Conservation (phyloP, 768 basidiomycete species). For the Lentinula guzmanii region DNA sequence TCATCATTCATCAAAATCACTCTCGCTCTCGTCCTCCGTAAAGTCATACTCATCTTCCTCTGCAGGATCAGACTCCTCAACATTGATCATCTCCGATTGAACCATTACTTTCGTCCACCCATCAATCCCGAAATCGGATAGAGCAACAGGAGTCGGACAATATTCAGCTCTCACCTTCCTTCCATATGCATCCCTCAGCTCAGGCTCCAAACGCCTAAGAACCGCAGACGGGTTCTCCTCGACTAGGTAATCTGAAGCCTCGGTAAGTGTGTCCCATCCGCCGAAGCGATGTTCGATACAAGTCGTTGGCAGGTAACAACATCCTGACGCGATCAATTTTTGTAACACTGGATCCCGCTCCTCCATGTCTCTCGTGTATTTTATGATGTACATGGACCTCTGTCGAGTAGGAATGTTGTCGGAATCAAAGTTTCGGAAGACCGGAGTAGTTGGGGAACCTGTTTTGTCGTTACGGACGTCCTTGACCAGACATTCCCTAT, state of each 20-base stretch:
- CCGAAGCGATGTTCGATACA: not conserved
- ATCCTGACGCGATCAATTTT: not conserved
- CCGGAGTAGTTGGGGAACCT: not conserved
- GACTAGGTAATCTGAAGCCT: not conserved
- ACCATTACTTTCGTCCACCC: conserved; percentile 1
- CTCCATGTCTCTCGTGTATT: conserved; percentile 4
- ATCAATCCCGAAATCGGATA: not conserved
- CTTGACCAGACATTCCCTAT: not conserved
- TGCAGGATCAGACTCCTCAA: not conserved
- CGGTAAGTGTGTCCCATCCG: not conserved
- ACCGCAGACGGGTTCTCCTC: conserved; percentile 1
- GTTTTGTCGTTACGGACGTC: not conserved
- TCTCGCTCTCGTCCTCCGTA: not conserved
- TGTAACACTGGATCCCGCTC: not conserved
- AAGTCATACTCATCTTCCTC: not conserved
- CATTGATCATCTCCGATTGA: conserved; percentile 2
- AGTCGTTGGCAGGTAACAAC: not conserved
- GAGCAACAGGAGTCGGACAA: not conserved
- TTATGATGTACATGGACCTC: conserved; percentile 4
- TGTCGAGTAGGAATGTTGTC: not conserved
- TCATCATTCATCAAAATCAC: not conserved
- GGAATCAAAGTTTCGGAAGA: not conserved
- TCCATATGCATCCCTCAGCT: not conserved
- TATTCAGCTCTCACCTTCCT: not conserved
- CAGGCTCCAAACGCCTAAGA: not conserved